A percentile compares a stretch with the other conserved stretches of the same genome.
Evolutionary conservation across 495 filamentous ascomycete species (phyloP).

Genomic region (Lineolata rhizophorae): DNA sequence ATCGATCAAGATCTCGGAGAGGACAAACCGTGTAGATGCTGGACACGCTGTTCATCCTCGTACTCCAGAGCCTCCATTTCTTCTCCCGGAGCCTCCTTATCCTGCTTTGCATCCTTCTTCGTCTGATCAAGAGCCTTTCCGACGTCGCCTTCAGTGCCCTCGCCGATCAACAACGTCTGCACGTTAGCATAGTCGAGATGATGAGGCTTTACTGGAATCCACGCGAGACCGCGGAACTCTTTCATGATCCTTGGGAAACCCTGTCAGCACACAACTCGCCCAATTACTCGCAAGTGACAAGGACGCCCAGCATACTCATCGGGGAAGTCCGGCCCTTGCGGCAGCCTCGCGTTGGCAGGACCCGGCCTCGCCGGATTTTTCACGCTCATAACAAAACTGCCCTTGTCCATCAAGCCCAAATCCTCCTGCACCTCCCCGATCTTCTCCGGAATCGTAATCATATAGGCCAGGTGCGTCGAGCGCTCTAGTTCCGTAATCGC

Average conservation of each 20-base stretch:
- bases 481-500: constrained; percentile 51
- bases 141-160: constrained; percentile 29
- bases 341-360: constrained; percentile 38
- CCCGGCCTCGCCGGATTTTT: constrained; percentile 57
- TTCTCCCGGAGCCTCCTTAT: constrained; percentile 35
- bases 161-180: constrained; percentile 68
- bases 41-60: constrained; percentile 37
- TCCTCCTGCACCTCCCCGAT: constrained; percentile 53
- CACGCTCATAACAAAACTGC: constrained; percentile 57
- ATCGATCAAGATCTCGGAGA: neutral
- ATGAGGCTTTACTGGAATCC: constrained; percentile 52
- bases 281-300: constrained; percentile 1
- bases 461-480: constrained; percentile 59
- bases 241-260: no score
- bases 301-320: constrained; percentile 37
- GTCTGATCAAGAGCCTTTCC: constrained; percentile 36
- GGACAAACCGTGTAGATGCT: constrained; percentile 28
- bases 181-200: constrained; percentile 59
- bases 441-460: constrained; percentile 55
- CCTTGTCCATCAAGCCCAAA: constrained; percentile 48
- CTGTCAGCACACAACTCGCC: constrained; percentile 7
- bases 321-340: constrained; percentile 48
- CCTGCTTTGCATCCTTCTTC: constrained; percentile 30
- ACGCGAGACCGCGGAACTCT: constrained; percentile 52
- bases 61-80: constrained; percentile 35